Evolutionary conservation across 345 rosid species (phyloP), one percentile per base, ranked within the genome.

Genomic region (Salix brachista): DNA sequence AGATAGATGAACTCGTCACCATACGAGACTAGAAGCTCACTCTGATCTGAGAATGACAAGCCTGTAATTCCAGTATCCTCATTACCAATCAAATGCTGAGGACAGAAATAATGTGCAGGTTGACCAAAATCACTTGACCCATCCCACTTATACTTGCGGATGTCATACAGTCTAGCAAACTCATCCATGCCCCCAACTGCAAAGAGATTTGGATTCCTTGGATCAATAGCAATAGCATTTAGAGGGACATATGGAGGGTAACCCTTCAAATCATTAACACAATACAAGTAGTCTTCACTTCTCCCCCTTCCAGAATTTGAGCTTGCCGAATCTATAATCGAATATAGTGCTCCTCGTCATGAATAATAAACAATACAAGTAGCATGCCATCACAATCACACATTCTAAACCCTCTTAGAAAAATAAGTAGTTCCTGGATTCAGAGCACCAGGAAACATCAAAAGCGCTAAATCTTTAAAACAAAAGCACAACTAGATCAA

Each of bases 1-100:
- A 96, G 92, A 82, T 96, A 93, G 77, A 96, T 90, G 82, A 71
- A 83, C 36, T 96, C 98, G 13, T 90, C 86, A 78, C 77, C 88
- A 82, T 96, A 93, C 3, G 98, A 88, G 77, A 86, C 97, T 12
- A 96, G 92, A 81, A 96, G 96, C 79, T 96, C 99, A 6, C 97
- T 92, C 79, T 90, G 94, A 77, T 88, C 92, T 1, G 98, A 96
- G 85, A 89, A 96, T 69, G 96, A 88, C 80, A 96, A 90, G 70
- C 98, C 97, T 9, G 98, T 96, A 60, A 96, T 90, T 71, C 96
- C 98, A 74, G 89, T 85, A 10, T 78, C 70, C 4, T 30, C 78
- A 75, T 87, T 84, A 65, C 94, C 97, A 67, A 89, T 71, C 83
- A 96, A 85, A 77, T 93, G 87, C 16, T 81, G 84, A 30, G 99